These are phyloP conservation scores for Coemansia sp. DNA, from an alignment of 192 early-diverging fungal genomes.

Conservation along the genomic window DNA sequence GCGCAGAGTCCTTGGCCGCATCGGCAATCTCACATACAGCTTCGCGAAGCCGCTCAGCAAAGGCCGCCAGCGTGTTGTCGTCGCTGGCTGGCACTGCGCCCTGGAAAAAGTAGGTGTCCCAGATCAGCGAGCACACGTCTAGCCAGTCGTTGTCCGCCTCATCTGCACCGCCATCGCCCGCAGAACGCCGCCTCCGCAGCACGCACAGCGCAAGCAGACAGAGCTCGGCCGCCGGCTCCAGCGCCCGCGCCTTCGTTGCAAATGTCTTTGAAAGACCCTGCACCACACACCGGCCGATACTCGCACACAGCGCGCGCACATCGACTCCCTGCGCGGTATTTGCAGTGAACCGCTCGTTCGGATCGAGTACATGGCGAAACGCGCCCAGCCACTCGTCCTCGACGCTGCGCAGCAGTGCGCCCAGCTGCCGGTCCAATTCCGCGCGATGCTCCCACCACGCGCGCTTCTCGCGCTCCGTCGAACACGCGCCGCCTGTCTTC, in stretches of 20 bases:
- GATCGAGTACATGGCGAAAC: slow-evolving; percentile 55
- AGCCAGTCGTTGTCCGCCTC: slow-evolving; percentile 30
- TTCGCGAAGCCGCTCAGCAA: slow-evolving; percentile 59
- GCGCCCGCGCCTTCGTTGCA: slow-evolving; percentile 21
- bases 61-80: slow-evolving; percentile 58
- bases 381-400: slow-evolving; percentile 86
- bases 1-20: slow-evolving; percentile 13
- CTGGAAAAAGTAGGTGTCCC: slow-evolving; percentile 62
- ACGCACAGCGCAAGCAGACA: slow-evolving; percentile 56
- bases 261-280: slow-evolving; percentile 14
- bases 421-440: slow-evolving; percentile 68
- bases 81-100: slow-evolving; percentile 21
- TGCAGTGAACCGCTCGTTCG: not conserved
- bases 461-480: slow-evolving; percentile 62
- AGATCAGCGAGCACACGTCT: slow-evolving; percentile 45
- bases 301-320: slow-evolving; percentile 1
- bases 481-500: slow-evolving; percentile 46
- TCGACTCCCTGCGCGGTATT: not conserved
- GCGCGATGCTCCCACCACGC: slow-evolving; percentile 82
- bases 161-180: slow-evolving; percentile 54
- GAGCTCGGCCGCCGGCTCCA: slow-evolving; percentile 25
- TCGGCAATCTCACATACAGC: not conserved
- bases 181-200: not conserved
- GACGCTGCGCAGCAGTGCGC: slow-evolving; percentile 60
- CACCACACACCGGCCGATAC: slow-evolving; percentile 20